Conservation (phyloP, 495 filamentous ascomycete genomes). For the Diplogelasinospora grovesii region DNA sequence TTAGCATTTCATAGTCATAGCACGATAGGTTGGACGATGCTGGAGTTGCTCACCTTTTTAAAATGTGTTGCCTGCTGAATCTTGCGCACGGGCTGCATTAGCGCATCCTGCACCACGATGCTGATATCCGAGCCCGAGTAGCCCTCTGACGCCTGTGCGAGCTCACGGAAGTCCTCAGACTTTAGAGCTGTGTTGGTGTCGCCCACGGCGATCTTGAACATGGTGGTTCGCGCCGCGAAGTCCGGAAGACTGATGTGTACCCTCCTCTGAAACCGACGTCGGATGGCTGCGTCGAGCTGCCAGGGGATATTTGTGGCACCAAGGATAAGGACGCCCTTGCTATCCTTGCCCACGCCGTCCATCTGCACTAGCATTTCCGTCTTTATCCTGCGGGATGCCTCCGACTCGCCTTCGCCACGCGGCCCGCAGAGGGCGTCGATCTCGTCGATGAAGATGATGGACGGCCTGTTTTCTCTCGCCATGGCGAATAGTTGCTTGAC, state of each 20-base stretch:
- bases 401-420: constrained; percentile 93
- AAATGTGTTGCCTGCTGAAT: constrained; percentile 99
- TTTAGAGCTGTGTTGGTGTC: constrained; percentile 82
- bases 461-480: constrained; percentile 95
- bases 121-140: constrained; percentile 95
- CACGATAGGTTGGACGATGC: neutral
- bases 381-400: constrained; percentile 95
- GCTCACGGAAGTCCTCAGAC: constrained; percentile 64
- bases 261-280: constrained; percentile 90
- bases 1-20: constrained; percentile 2
- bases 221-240: constrained; percentile 78
- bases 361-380: constrained; percentile 98
- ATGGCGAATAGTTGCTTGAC: constrained; percentile 97
- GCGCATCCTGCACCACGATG: constrained; percentile 92
- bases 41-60: constrained; percentile 60
- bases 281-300: constrained; percentile 97
- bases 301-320: constrained; percentile 98
- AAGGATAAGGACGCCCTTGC: constrained; percentile 86
- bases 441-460: constrained; percentile 99
- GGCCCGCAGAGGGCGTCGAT: constrained; percentile 96
- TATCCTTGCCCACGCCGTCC: constrained; percentile 96
- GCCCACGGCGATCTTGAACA: constrained; percentile 94
- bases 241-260: constrained; percentile 94
- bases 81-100: constrained; percentile 96
- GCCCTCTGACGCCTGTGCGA: constrained; percentile 79